Conservation (phyloP, 2,329 filamentous ascomycete genomes). For the Xylaria sp. region DNA sequence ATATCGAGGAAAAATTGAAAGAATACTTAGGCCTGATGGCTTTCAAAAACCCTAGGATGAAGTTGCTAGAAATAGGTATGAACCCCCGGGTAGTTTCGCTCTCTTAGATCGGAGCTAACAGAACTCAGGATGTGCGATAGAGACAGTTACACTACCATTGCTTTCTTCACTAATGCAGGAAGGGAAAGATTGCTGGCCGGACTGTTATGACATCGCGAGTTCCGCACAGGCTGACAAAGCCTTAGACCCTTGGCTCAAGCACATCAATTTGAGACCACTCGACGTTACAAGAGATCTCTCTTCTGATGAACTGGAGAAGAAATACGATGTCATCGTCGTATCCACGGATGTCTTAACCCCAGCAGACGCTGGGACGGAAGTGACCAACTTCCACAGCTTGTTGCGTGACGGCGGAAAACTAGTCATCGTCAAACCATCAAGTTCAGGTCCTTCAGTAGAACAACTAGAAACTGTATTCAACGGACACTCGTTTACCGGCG, state of each 20-base stretch:
- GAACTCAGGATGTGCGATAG: neutral
- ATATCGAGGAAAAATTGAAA: neutral
- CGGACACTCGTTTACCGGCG: neutral
- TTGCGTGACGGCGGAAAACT: conserved; percentile 9
- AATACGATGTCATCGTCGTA: conserved; percentile 9
- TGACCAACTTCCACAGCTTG: conserved; percentile 5
- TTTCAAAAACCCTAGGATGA: conserved; percentile 6
- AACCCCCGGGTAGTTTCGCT: no score
- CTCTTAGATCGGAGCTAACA: neutral
- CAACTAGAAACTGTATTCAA: neutral
- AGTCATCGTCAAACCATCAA: neutral
- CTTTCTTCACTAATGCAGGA: conserved; percentile 10
- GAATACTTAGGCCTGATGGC: conserved; percentile 6
- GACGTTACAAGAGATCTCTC: conserved; percentile 6
- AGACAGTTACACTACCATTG: neutral
- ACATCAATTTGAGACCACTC: neutral
- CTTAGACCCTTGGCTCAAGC: conserved; percentile 5
- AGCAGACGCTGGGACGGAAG: neutral
- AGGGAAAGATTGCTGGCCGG: neutral
- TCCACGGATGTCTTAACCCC: conserved; percentile 3
- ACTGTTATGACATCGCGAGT: conserved; percentile 10
- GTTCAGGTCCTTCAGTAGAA: neutral
- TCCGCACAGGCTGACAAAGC: neutral
- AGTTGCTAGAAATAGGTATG: conserved; percentile 10
- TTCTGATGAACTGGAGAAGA: neutral